Conservation (phyloP, 140 eudicot species). For the Anethum foeniculum region DNA sequence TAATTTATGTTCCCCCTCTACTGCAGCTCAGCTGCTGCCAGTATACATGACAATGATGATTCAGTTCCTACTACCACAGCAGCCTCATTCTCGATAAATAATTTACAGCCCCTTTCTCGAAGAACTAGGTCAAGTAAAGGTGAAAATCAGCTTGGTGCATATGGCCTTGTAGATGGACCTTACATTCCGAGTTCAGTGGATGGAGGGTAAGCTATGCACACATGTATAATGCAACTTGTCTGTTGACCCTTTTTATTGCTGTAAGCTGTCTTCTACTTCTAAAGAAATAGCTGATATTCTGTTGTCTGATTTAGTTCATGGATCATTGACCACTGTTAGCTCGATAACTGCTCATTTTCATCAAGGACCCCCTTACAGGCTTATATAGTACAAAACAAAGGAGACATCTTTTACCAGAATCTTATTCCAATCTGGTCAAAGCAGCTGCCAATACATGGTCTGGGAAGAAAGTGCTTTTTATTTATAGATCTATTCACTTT, state of each 20-base stretch:
- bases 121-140: slow-evolving; percentile 72
- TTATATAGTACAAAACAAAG: background rate
- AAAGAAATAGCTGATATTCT: background rate
- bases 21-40: slow-evolving; percentile 74
- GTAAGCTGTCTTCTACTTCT: slow-evolving; percentile 1
- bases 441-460: background rate
- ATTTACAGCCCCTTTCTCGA: slow-evolving; percentile 79
- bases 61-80: slow-evolving; percentile 70
- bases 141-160: slow-evolving; percentile 49
- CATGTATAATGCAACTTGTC: background rate
- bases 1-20: slow-evolving; percentile 5
- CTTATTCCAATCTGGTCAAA: background rate
- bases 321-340: background rate
- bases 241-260: slow-evolving; percentile 2
- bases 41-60: slow-evolving; percentile 71
- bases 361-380: background rate
- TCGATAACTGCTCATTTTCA: background rate
- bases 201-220: slow-evolving; percentile 57
- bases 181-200: slow-evolving; percentile 58
- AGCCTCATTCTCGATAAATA: slow-evolving; percentile 48
- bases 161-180: slow-evolving; percentile 45
- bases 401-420: background rate
- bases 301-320: background rate
- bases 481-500: background rate
- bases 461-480: background rate